Conservation (phyloP, 2,329 filamentous ascomycete genomes). For the Magnaporthiopsis rhizophila region DNA sequence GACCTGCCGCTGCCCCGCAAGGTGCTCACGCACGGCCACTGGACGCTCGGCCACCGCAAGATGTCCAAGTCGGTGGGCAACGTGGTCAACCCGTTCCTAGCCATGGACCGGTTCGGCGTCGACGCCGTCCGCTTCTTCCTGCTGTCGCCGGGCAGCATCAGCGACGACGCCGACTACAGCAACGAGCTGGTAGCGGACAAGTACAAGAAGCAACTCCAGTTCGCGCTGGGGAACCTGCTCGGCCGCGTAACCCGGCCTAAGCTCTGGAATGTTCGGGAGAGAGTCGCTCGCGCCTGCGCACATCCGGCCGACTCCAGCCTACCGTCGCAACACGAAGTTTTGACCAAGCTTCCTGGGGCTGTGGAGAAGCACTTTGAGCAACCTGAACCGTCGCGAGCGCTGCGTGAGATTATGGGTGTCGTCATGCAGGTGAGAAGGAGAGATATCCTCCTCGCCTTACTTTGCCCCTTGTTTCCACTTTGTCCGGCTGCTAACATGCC, state of each 20-base stretch:
- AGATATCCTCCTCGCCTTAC: neutral
- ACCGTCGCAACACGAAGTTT: neutral
- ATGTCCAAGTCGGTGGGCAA: constrained; percentile 97
- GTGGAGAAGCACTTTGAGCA: constrained; percentile 52
- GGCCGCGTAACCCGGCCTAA: constrained; percentile 61
- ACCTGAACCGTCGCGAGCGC: constrained; percentile 55
- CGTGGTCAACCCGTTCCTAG: constrained; percentile 89
- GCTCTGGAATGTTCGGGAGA: constrained; percentile 58
- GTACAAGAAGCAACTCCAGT: constrained; percentile 74
- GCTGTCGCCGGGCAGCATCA: constrained; percentile 68
- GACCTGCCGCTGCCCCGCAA: constrained; percentile 69
- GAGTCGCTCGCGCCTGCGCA: constrained; percentile 33
- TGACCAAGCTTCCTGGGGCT: neutral
- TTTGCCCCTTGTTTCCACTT: neutral
- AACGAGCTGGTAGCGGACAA: constrained; percentile 66
- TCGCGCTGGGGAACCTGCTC: constrained; percentile 72
- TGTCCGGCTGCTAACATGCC: neutral
- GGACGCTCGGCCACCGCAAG: constrained; percentile 85
- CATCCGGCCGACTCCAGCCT: constrained; percentile 19
- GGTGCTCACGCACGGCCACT: constrained; percentile 86
- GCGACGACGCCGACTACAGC: constrained; percentile 74
- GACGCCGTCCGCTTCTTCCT: constrained; percentile 89
- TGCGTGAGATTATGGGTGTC: constrained; percentile 55
- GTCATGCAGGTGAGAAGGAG: constrained; percentile 26
- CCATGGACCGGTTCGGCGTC: constrained; percentile 78